phyloP scores from a whole-genome alignment of 2,329 filamentous ascomycete genomes.

The Fusarium praegraminearum region DNA sequence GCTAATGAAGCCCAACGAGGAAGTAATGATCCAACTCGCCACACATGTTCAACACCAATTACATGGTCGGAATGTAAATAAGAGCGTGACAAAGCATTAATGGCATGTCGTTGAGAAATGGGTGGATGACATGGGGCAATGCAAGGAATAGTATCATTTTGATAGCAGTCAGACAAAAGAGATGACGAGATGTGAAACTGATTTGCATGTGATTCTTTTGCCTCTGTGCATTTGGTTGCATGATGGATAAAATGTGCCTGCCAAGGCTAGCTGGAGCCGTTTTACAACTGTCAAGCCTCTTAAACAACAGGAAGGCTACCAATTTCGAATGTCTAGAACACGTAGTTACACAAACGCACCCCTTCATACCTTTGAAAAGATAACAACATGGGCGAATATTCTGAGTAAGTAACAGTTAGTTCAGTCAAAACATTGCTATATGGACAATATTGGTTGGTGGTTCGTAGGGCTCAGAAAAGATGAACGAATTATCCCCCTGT shows the following conservation, averaged over 20 bases:
- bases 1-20: not conserved
- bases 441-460: not conserved
- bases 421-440: not conserved
- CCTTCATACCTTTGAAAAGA: slow-evolving; percentile 7
- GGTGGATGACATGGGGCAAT: slow-evolving; percentile 19
- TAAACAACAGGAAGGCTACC: not conserved
- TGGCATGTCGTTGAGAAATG: slow-evolving; percentile 34
- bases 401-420: not conserved
- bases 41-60: slow-evolving; percentile 33
- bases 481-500: not conserved
- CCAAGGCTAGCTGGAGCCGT: slow-evolving; percentile 7
- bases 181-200: slow-evolving; percentile 41
- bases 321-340: slow-evolving; percentile 30
- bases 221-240: not conserved
- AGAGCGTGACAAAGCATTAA: slow-evolving; percentile 38
- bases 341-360: slow-evolving; percentile 9
- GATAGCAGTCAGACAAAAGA: slow-evolving; percentile 2
- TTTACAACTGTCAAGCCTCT: not conserved
- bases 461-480: not conserved
- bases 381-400: not conserved
- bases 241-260: slow-evolving; percentile 24
- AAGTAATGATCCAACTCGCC: slow-evolving; percentile 16
- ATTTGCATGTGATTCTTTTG: slow-evolving; percentile 44
- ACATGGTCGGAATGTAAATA: slow-evolving; percentile 37
- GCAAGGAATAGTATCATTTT: slow-evolving; percentile 15